phyloP scores from a whole-genome alignment of 1,284 basidiomycete species.

The Heliocybe sulcata region DNA sequence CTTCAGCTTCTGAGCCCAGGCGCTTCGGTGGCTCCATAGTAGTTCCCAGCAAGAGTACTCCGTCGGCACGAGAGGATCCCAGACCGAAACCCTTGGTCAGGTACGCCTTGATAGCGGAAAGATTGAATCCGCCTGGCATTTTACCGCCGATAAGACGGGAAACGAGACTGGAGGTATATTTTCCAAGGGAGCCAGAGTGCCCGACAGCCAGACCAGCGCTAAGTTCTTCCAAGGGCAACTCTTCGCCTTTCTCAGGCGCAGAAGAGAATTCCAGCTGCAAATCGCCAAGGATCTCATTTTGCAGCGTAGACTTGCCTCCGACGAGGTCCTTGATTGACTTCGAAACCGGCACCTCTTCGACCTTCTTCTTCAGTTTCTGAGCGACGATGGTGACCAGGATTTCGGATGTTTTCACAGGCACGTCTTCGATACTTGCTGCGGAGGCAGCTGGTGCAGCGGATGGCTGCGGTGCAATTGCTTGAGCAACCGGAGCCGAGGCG shows the following conservation, averaged over 20 bases:
- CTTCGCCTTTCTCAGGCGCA: conserved; percentile 97
- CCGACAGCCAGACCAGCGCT: conserved; percentile 81
- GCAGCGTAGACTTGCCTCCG: conserved; percentile 95
- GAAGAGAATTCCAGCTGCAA: conserved; percentile 86
- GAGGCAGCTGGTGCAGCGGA: conserved; percentile 45
- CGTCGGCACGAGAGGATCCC: conserved; percentile 84
- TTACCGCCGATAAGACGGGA: conserved; percentile 92
- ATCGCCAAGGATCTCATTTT: conserved; percentile 95
- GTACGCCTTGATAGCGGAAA: conserved; percentile 87
- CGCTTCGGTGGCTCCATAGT: conserved; percentile 94
- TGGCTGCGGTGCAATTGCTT: conserved; percentile 35
- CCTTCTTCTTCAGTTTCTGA: conserved; percentile 96
- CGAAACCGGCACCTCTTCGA: conserved; percentile 83
- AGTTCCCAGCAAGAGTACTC: conserved; percentile 85
- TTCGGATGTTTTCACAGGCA: conserved; percentile 88
- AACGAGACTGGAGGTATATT: conserved; percentile 90
- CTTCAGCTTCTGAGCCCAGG: conserved; percentile 86
- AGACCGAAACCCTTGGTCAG: conserved; percentile 92
- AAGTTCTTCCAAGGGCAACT: conserved; percentile 92
- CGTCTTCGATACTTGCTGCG: conserved; percentile 79
- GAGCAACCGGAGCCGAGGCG: conserved; percentile 34
- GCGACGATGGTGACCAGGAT: conserved; percentile 88
- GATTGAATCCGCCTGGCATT: conserved; percentile 99
- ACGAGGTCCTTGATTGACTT: conserved; percentile 99
- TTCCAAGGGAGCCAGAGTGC: conserved; percentile 85